Conservation (phyloP, 2,329 filamentous ascomycete genomes). For the Alternaria rosae region DNA sequence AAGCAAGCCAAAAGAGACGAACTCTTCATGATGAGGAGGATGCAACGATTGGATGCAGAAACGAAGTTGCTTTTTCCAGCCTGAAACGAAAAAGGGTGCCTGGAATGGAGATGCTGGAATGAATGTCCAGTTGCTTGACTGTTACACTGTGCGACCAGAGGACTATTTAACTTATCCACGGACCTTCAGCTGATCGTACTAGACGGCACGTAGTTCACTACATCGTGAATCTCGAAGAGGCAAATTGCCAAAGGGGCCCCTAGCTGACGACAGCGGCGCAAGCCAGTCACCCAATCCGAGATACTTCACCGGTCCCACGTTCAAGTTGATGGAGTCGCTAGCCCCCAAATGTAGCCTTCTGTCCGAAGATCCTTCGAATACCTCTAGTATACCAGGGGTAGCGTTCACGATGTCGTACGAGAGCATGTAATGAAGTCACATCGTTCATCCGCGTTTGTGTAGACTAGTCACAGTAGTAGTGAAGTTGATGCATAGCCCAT, state of each 20-base stretch:
- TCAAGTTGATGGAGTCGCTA: neutral
- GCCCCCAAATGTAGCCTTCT: neutral
- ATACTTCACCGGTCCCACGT: neutral
- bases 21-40: neutral
- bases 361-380: neutral
- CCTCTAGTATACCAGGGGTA: neutral
- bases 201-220: neutral
- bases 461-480: neutral
- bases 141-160: neutral
- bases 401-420: neutral
- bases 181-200: neutral
- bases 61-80: neutral
- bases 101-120: neutral
- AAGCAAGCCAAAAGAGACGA: constrained; percentile 4
- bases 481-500: neutral
- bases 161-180: constrained; percentile 2
- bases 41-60: neutral
- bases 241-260: neutral
- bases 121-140: neutral
- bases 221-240: neutral
- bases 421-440: neutral
- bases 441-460: neutral
- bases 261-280: neutral
- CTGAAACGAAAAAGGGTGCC: neutral
- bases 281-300: neutral